Conservation (phyloP, 306 rosid genomes). For the Corylus americana region DNA sequence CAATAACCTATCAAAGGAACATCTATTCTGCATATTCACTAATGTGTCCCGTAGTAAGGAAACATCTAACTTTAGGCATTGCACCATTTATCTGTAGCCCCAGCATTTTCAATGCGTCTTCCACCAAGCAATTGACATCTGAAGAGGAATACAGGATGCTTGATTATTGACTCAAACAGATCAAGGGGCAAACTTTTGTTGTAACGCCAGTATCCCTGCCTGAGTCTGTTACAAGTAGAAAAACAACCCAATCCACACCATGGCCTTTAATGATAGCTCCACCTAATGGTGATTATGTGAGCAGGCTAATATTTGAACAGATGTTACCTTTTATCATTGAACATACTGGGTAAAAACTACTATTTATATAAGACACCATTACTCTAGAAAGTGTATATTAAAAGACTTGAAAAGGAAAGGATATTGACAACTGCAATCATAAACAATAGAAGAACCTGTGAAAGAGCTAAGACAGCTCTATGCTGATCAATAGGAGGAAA, state of each 20-base stretch:
- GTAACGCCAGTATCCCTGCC: background rate
- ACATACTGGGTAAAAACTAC: background rate
- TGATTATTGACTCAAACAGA: background rate
- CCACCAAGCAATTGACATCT: background rate
- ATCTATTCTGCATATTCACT: background rate
- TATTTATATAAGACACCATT: background rate
- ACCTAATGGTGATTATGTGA: background rate
- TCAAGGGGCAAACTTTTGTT: background rate
- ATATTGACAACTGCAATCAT: background rate
- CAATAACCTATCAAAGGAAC: slow-evolving; percentile 10
- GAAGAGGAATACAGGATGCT: slow-evolving; percentile 7
- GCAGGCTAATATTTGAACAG: background rate
- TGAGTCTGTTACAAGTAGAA: background rate
- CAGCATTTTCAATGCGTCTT: background rate
- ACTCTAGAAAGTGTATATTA: background rate
- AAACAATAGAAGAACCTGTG: background rate
- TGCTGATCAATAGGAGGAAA: background rate
- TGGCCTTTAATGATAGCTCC: background rate
- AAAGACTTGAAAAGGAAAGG: background rate
- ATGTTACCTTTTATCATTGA: background rate
- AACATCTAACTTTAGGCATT: background rate
- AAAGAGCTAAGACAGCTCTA: background rate
- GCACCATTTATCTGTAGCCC: background rate
- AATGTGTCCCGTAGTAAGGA: background rate
- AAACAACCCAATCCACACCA: background rate